Evolutionary conservation across 305 asterid genomes (phyloP), one percentile per base, ranked within the genome.

Genomic region (Fraxinus ornus): DNA sequence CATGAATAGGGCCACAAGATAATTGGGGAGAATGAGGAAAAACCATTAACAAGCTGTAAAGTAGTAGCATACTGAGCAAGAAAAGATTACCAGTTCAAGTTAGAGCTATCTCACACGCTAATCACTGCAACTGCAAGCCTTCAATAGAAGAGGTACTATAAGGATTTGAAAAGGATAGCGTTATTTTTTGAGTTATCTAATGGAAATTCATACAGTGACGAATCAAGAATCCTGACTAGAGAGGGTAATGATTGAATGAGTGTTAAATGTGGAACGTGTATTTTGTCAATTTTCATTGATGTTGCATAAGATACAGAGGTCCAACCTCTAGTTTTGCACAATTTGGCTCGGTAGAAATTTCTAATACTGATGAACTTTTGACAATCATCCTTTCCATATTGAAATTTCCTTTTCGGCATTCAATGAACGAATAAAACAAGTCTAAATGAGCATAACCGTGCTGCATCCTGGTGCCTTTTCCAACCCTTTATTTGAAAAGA

Each of bases 391-490:
- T 55, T n/a, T 17, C 9, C 22, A 17, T 55, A 55, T 55, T 0
- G 64, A 10, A 44, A 44, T 44, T 44, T 44, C 55, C 55, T 44
- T 12, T 12, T 12, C 5, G 1, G 55, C 55, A 44, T 12, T 44
- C 55, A 44, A 44, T 13, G 2, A 44, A 55, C 5, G 24, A 55
- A 55, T 55, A 17, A 55, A 55, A 4, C 24, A 17, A 60, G 71
- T 60, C 72, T 7, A 62, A 21, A 22, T 24, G 5, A 83, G 49
- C 84, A 89, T 78, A 28, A 91, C 88, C 57, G 86, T 80, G 41
- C 97, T 95, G 82, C 76, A 79, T 60, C 97, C 98, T 9, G 91
- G 90, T 76, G 84, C 76, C 84, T 92, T 92, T 79, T 82, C 86
- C 47, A 86, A 86, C 75, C 94, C 92, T 70, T 47, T 89, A 83